Evolutionary conservation across 2,329 filamentous ascomycete species (phyloP).

Genomic region (Orbilia quercus): DNA sequence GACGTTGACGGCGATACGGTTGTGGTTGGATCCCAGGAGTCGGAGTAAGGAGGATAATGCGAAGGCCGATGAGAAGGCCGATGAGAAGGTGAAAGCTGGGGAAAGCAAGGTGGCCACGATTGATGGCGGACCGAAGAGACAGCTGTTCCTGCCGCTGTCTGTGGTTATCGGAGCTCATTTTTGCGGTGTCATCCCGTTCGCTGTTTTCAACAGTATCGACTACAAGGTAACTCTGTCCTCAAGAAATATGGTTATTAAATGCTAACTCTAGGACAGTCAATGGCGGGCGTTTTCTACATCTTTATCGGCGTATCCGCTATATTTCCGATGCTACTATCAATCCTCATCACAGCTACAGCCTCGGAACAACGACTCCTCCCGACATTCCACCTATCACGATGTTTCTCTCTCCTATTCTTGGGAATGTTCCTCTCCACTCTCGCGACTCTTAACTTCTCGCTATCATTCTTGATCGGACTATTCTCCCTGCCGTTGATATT

Average conservation of each 20-base stretch:
- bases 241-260: not conserved
- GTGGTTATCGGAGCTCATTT: slow-evolving; percentile 80
- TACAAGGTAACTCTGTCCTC: slow-evolving; percentile 69
- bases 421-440: slow-evolving; percentile 92
- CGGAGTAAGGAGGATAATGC: slow-evolving; percentile 58
- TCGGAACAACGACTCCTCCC: slow-evolving; percentile 69
- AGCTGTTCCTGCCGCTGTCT: slow-evolving; percentile 77
- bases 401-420: slow-evolving; percentile 89
- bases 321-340: slow-evolving; percentile 71
- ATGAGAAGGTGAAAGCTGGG: slow-evolving; percentile 57
- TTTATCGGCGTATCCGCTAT: slow-evolving; percentile 70
- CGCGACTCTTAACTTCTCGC: slow-evolving; percentile 93
- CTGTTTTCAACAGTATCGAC: slow-evolving; percentile 81
- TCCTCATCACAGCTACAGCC: slow-evolving; percentile 66
- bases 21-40: slow-evolving; percentile 90
- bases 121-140: slow-evolving; percentile 69
- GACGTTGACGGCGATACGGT: slow-evolving; percentile 89
- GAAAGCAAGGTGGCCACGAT: slow-evolving; percentile 58
- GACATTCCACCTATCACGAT: slow-evolving; percentile 82
- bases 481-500: slow-evolving; percentile 84
- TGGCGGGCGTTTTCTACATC: slow-evolving; percentile 70
- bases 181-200: slow-evolving; percentile 81
- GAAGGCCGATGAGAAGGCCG: slow-evolving; percentile 52
- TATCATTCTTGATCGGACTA: slow-evolving; percentile 85
- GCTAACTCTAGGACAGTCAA: slow-evolving; percentile 66